phyloP scores from a whole-genome alignment of 768 basidiomycete genomes.

The Serpula lacrymans region DNA sequence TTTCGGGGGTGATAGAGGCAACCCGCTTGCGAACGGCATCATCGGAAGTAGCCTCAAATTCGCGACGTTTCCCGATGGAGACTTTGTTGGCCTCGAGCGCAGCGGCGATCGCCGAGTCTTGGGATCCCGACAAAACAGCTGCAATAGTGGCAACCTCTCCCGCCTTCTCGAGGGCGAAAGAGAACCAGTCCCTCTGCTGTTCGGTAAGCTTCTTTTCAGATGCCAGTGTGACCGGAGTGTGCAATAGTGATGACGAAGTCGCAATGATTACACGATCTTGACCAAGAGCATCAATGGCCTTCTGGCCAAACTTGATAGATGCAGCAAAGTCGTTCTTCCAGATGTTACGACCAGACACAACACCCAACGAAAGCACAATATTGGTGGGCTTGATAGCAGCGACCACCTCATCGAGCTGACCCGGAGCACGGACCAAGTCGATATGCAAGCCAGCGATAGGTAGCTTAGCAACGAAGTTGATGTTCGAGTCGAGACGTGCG shows the following conservation, averaged over 20 bases:
- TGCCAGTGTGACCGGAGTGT: conserved; percentile 94
- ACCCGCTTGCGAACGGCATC: conserved; percentile 95
- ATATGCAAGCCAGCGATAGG: conserved; percentile 94
- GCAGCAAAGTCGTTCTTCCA: conserved; percentile 96
- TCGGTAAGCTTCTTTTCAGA: conserved; percentile 87
- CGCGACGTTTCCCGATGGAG: conserved; percentile 91
- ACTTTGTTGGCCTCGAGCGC: conserved; percentile 85
- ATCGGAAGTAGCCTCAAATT: conserved; percentile 92
- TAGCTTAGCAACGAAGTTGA: conserved; percentile 86
- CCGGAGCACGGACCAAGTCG: conserved; percentile 91
- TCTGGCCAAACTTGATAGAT: conserved; percentile 79
- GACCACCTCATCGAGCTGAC: conserved; percentile 80
- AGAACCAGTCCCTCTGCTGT: conserved; percentile 96
- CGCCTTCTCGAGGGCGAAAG: conserved; percentile 96
- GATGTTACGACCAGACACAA: conserved; percentile 98
- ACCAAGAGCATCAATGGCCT: conserved; percentile 81
- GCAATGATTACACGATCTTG: conserved; percentile 87
- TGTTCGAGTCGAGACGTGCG: conserved; percentile 89
- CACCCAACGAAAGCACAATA: conserved; percentile 85
- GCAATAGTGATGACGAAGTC: conserved; percentile 96
- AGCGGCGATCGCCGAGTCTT: conserved; percentile 63
- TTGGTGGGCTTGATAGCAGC: conserved; percentile 79
- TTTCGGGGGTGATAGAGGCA: conserved; percentile 81
- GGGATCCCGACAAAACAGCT: conserved; percentile 79
- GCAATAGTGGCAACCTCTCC: conserved; percentile 87